Conservation (phyloP, 257 asterid genomes). For the Rhazya stricta region DNA sequence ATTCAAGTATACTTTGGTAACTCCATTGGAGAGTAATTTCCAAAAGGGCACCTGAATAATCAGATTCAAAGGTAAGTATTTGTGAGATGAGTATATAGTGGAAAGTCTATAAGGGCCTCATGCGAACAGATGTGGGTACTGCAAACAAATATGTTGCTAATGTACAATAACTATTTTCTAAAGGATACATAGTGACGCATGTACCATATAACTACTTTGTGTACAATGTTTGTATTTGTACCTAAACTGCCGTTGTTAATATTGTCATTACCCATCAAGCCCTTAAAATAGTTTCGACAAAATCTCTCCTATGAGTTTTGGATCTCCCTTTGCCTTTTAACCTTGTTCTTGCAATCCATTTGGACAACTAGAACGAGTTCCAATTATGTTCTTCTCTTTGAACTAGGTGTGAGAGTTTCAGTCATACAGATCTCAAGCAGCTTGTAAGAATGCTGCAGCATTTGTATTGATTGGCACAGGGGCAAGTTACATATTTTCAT, state of each 20-base stretch:
- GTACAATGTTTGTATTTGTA: not conserved
- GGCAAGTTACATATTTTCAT: not conserved
- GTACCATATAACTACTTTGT: not conserved
- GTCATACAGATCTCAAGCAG: not conserved
- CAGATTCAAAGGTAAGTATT: not conserved
- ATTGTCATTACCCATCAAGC: too few relatives aligned
- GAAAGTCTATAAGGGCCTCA: not conserved
- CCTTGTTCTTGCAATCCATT: not conserved
- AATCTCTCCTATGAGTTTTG: not conserved
- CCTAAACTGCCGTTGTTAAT: not conserved
- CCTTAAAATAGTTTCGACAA: not conserved
- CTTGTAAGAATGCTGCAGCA: not conserved
- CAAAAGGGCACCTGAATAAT: too few relatives aligned
- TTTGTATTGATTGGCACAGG: not conserved
- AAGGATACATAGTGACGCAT: too few relatives aligned
- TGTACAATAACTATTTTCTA: not conserved
- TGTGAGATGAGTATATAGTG: not conserved
- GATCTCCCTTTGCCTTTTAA: not conserved
- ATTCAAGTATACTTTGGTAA: not conserved
- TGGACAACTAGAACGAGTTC: not conserved
- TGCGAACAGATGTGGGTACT: not conserved
- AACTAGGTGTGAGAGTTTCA: not conserved
- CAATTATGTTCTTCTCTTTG: not conserved
- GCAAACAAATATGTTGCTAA: not conserved
- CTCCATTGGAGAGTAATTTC: not conserved